phyloP scores from a whole-genome alignment of 495 filamentous ascomycete genomes.

The Apodospora peruviana region DNA sequence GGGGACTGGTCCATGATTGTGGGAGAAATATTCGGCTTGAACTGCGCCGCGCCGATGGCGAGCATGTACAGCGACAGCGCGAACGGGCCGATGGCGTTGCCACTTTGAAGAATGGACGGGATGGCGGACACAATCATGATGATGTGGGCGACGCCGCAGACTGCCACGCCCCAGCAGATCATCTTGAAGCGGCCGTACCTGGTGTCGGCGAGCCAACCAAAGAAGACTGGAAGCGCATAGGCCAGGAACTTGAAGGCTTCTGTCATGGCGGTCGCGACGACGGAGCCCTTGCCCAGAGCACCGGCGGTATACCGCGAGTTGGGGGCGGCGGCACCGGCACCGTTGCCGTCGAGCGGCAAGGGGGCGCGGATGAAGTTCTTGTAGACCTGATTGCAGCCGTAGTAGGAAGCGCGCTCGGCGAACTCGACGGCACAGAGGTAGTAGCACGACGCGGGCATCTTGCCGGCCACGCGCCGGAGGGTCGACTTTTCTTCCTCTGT shows the following conservation, averaged over 20 bases:
- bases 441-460: slow-evolving; percentile 41
- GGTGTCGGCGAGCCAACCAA: slow-evolving; percentile 55
- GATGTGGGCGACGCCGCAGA: slow-evolving; percentile 57
- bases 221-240: slow-evolving; percentile 53
- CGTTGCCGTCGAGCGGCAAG: slow-evolving; percentile 47
- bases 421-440: slow-evolving; percentile 53
- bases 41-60: slow-evolving; percentile 46
- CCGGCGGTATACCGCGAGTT: slow-evolving; percentile 51
- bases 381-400: slow-evolving; percentile 51
- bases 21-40: slow-evolving; percentile 65
- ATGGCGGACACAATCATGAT: slow-evolving; percentile 57
- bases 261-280: slow-evolving; percentile 50
- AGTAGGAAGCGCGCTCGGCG: slow-evolving; percentile 55
- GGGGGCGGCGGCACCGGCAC: slow-evolving; percentile 47
- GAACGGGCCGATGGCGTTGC: slow-evolving; percentile 52
- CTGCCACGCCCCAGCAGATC: slow-evolving; percentile 51
- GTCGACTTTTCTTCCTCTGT: slow-evolving; percentile 48
- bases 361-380: slow-evolving; percentile 54
- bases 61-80: slow-evolving; percentile 52
- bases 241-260: slow-evolving; percentile 53
- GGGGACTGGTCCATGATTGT: slow-evolving; percentile 69
- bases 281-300: slow-evolving; percentile 53
- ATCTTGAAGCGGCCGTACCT: slow-evolving; percentile 55
- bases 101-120: slow-evolving; percentile 49
- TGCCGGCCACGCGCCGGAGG: slow-evolving; percentile 48